Base-by-base conservation (phyloP, 1,284 basidiomycete species). In the Sporisorium exsertum region DNA sequence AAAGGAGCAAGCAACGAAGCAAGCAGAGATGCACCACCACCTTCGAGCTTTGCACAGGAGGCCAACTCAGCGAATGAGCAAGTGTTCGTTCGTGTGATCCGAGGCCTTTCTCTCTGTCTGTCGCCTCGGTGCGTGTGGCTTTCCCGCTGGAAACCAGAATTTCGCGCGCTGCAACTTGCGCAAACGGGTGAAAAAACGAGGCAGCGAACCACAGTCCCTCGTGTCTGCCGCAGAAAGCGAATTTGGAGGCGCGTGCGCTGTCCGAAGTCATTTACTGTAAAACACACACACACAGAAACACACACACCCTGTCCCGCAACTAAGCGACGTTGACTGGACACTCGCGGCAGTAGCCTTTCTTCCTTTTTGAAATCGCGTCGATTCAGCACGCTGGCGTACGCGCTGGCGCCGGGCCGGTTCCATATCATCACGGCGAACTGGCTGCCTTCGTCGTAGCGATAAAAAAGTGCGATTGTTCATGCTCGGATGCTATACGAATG, bases 201-300 rank as follows among this genome's bases (percentile, higher is more conserved):
- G 20, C 50, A 32, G 50, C 35, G 27, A 50, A 40, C n/a, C n/a
- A n/a, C n/a, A n/a, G n/a, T n/a, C n/a, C n/a, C n/a, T n/a, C n/a
- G n/a, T 53, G 52, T 53, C 37, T 56, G 53, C 37, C 40, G 27
- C 29, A 29, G 42, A 26, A 18, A 32, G 49, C 15, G 13, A 32
- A 37, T 52, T 46, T 53, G 53, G 64, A 51, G 58, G 66, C 66
- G 66, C 66, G 66, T 68, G 66, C 66, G 59, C 66, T 63, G 55
- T 63, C 55, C 42, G 49, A 32, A 16, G 35, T 40, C 37, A 43
- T 24, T n/a, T 18, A n/a, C n/a, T n/a, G 18, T 42, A 42, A 58
- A 43, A 58, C 50, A 64, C 56, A 58, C 50, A 58, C 63, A 46
- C 50, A 40, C 50, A 18, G 7, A n/a, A 15, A 40, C 37, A 40